A percentile compares a stretch with the other conserved stretches of the same genome.
Conservation (phyloP, 129 eudicot genomes). For the Erigeron canadensis region DNA sequence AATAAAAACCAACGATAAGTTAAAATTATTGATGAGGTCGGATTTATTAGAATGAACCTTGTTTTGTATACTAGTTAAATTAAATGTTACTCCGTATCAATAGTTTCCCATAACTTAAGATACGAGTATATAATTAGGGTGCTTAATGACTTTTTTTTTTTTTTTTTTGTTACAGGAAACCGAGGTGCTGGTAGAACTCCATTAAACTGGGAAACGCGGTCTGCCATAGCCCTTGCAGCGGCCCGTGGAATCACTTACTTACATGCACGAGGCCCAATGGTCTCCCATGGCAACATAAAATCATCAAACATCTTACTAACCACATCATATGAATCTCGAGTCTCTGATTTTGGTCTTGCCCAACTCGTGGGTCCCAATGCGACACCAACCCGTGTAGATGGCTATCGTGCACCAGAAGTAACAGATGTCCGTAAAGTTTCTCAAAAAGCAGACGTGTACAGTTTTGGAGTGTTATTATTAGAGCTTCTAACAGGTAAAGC, state of each 20-base stretch:
- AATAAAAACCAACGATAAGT: not conserved
- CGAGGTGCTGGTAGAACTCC: conserved; percentile 87
- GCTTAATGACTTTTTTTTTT: not conserved
- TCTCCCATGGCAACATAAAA: conserved; percentile 86
- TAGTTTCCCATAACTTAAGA: not conserved
- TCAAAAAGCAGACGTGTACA: conserved; percentile 80
- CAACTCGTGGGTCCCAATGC: conserved; percentile 70
- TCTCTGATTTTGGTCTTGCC: conserved; percentile 84
- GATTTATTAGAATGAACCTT: too few relatives aligned
- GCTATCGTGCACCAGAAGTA: conserved; percentile 89
- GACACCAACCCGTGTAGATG: conserved; percentile 68
- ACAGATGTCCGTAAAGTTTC: conserved; percentile 66
- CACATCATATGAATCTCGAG: conserved; percentile 74
- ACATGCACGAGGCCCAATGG: conserved; percentile 64
- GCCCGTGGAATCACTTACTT: conserved; percentile 73
- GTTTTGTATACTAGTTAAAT: too few relatives aligned
- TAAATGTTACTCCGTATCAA: too few relatives aligned
- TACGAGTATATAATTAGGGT: too few relatives aligned
- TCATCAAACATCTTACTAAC: conserved; percentile 83
- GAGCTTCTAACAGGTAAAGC: conserved; percentile 83
- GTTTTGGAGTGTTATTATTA: conserved; percentile 77
- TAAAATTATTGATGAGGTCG: not conserved
- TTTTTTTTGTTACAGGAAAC: conserved; percentile 46
- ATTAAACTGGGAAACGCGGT: conserved; percentile 78
- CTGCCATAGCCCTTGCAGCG: conserved; percentile 74